phyloP scores from a whole-genome alignment of 2,329 filamentous ascomycete species.

The Microsporum canis region DNA sequence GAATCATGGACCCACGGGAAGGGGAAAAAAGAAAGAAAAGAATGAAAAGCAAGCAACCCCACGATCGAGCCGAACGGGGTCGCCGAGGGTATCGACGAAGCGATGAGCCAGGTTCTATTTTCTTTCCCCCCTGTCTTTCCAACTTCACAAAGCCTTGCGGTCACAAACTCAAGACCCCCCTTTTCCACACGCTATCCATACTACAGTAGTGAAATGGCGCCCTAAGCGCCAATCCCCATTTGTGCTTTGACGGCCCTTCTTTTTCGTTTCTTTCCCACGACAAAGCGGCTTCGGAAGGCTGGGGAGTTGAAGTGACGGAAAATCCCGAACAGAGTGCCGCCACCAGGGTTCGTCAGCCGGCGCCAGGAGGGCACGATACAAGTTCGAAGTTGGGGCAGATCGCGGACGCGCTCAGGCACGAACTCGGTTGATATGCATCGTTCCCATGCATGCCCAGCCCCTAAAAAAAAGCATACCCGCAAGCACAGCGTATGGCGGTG shows the following conservation, averaged over 20 bases:
- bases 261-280: background rate
- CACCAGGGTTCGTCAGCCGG: background rate
- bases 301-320: background rate
- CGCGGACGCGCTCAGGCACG: slow-evolving; percentile 1
- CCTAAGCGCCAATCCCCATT: background rate
- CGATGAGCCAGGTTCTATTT: background rate
- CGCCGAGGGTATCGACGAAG: background rate
- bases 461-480: background rate
- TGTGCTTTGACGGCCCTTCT: background rate
- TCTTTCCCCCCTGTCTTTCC: background rate
- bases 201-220: background rate
- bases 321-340: background rate
- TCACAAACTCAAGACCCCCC: background rate
- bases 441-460: slow-evolving; percentile 2
- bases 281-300: background rate
- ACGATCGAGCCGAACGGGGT: background rate
- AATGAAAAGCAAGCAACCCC: background rate
- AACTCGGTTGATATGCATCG: background rate
- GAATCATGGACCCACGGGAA: background rate
- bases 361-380: background rate
- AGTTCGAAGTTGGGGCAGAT: background rate
- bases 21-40: background rate
- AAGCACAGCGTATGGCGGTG: background rate
- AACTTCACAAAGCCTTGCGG: background rate
- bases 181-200: background rate